phyloP scores from a whole-genome alignment of 164 flowering plant genomes.

The Magnolia changhungtana region DNA sequence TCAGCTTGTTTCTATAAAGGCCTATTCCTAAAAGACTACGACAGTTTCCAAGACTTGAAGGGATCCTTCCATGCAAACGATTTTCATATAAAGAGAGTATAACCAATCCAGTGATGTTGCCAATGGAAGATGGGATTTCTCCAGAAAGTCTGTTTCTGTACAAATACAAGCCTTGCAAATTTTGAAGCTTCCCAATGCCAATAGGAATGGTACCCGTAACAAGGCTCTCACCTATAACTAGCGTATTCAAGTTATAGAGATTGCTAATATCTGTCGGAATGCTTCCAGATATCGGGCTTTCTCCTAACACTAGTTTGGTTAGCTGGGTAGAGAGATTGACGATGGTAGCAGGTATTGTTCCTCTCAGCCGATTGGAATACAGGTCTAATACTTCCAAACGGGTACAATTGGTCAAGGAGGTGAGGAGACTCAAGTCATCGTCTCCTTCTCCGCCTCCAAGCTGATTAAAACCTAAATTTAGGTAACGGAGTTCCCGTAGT shows the following conservation, averaged over 20 bases:
- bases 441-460: constrained; percentile 18
- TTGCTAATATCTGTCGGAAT: constrained; percentile 32
- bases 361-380: constrained; percentile 20
- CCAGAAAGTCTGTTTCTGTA: not conserved
- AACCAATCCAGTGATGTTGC: constrained; percentile 3
- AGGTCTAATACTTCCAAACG: constrained; percentile 17
- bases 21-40: constrained; percentile 1
- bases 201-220: not conserved
- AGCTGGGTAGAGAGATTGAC: constrained; percentile 31
- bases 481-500: constrained; percentile 2
- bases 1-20: constrained; percentile 11
- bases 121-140: not conserved
- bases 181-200: not conserved
- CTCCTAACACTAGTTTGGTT: constrained; percentile 1
- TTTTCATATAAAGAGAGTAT: not conserved
- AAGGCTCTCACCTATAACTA: constrained; percentile 8
- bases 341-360: not conserved
- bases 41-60: no score
- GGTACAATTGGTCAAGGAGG: constrained; percentile 29
- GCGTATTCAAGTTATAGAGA: constrained; percentile 16
- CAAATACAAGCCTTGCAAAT: not conserved
- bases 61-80: constrained; percentile 5
- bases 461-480: constrained; percentile 13
- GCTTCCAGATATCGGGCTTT: constrained; percentile 26
- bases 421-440: constrained; percentile 28